A percentile compares a stretch with the other conserved stretches of the same genome.
Conservation (phyloP, 345 rosid genomes). For the Populus simonii region DNA sequence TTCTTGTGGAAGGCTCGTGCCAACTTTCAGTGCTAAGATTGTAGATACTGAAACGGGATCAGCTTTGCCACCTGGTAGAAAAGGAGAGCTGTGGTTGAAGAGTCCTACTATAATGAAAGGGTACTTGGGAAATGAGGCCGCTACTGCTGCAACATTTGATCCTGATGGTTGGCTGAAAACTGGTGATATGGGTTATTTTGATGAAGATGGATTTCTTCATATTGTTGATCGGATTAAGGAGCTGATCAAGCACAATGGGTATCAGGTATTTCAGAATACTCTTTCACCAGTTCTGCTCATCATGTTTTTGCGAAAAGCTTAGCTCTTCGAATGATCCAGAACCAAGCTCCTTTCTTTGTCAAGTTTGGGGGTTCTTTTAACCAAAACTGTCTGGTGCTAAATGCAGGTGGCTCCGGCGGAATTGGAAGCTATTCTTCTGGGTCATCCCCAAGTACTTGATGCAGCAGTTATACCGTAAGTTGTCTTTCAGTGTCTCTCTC, state of each 20-base stretch:
- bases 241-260: constrained; percentile 69
- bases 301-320: neutral
- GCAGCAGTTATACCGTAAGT: constrained; percentile 64
- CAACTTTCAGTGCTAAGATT: constrained; percentile 41
- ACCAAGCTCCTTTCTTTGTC: neutral
- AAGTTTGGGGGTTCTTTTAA: neutral
- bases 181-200: constrained; percentile 61
- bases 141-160: constrained; percentile 42
- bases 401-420: constrained; percentile 68
- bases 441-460: constrained; percentile 49
- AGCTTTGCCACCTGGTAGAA: constrained; percentile 32
- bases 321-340: neutral
- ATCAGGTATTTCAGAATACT: constrained; percentile 36
- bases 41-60: constrained; percentile 43
- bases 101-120: constrained; percentile 51
- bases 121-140: constrained; percentile 46
- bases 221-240: constrained; percentile 66
- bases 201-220: constrained; percentile 48
- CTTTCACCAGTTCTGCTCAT: neutral
- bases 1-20: constrained; percentile 46
- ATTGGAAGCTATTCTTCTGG: constrained; percentile 55
- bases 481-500: neutral
- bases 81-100: constrained; percentile 57
- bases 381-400: neutral
- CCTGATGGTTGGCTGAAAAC: constrained; percentile 60